Evolutionary conservation across 1,284 basidiomycete species (phyloP), one percentile per base, ranked within the genome.

Genomic region (Ustilago nuda): DNA sequence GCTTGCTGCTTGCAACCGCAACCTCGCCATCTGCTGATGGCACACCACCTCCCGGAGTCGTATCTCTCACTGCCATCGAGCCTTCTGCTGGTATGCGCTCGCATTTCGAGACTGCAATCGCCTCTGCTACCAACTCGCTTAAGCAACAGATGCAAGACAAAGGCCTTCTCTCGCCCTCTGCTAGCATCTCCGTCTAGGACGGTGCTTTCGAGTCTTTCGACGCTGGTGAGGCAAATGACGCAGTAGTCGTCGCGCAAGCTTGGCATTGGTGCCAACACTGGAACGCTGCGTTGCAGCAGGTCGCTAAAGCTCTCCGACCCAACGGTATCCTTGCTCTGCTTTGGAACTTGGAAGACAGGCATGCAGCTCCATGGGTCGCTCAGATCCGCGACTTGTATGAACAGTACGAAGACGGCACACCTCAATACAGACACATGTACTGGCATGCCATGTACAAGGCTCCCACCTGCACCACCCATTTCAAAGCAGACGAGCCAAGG

Each of bases 221-320:
- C 3, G 81, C 73, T 0, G 76, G 73, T 4, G 15, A 48, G 5
- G 62, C 32, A 5, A 79, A 72, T 23, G 82, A 84, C 36, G 63
- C 75, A n/a, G 81, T 82, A 9, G 69, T 84, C 1, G 77, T 82
- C 6, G 82, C 82, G 0, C 80, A 83, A 56, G 83, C 83, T 2
- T 84, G 76, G 75, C 83, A 84, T 60, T 84, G 83, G 83, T 81
- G 79, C 48, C 67, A 70, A n/a, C 69, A 84, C 56, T 80, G 66
- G 51, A 68, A 82, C 37, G 43, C 41, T 8, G 76, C 80, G 6
- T 55, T 84, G 6, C 19, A 58, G 27, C 70, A 78, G 32, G 64
- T 69, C 9, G 76, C 81, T 0, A 56, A 71, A 23, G 57, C 74
- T 1, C 72, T 84, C 13, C 72, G 78, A 15, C 59, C 70, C 12